phyloP scores from a whole-genome alignment of 1,284 basidiomycete genomes.

The Coniferiporia weirii region DNA sequence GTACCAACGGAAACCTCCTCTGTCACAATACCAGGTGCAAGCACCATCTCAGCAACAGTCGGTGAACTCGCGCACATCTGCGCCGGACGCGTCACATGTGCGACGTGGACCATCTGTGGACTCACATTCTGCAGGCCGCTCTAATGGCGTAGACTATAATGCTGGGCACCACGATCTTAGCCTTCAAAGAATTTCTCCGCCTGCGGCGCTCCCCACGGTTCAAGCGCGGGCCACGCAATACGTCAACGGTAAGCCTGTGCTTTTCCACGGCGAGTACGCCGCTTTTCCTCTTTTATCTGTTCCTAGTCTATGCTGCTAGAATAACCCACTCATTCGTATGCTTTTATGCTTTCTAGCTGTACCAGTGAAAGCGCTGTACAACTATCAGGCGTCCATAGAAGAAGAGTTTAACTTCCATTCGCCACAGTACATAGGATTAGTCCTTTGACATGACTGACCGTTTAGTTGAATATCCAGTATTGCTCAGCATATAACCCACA shows the following conservation, averaged over 20 bases:
- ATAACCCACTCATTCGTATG: conserved; percentile 7
- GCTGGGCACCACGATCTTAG: conserved; percentile 15
- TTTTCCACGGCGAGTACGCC: conserved; percentile 74
- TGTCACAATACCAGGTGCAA: too few relatives aligned
- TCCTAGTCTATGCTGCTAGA: too few relatives aligned
- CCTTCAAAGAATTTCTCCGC: conserved; percentile 6
- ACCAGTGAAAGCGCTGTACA: conserved; percentile 86
- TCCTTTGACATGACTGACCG: too few relatives aligned
- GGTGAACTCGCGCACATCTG: conserved; percentile 26
- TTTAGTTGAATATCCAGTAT: too few relatives aligned
- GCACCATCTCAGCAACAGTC: conserved; percentile 27
- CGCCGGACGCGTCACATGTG: conserved; percentile 20
- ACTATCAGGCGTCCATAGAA: conserved; percentile 81
- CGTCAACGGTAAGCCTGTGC: conserved; percentile 69
- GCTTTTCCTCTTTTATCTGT: conserved; percentile 6
- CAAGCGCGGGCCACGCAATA: conserved; percentile 59
- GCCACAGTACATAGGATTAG: too few relatives aligned
- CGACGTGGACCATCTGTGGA: conserved; percentile 13
- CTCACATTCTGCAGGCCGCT: conserved; percentile 10
- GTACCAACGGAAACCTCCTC: too few relatives aligned
- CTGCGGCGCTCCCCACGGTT: conserved; percentile 14
- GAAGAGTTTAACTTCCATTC: conserved; percentile 94
- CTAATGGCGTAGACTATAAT: conserved; percentile 15
- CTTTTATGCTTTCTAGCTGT: conserved; percentile 2
- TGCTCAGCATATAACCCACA: too few relatives aligned